Evolutionary conservation across 257 asterid species (phyloP), one percentile per base, ranked within the genome.

Genomic region (Anisodus acutangulus): DNA sequence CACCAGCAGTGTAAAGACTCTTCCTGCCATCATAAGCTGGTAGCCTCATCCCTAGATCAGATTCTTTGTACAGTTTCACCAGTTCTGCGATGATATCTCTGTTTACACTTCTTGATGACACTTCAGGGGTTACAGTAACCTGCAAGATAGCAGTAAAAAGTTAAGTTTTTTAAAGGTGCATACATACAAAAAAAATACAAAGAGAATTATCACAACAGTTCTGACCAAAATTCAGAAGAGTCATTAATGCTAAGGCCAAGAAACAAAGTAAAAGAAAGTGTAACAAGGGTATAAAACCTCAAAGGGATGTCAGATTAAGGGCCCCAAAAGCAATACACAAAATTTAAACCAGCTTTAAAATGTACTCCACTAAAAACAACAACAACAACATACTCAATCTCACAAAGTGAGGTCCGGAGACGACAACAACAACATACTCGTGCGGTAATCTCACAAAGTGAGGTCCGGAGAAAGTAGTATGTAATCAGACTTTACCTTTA

Each of bases 11-110:
- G 91, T 97, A 97, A 37, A 97, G 89, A 88, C 95, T 90, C 89
- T 91, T 97, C 78, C 98, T 88, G 62, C 99, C 99, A 90, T 97
- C 99, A 89, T 94, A 97, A 63, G 98, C 98, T 6, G 99, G 99
- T 66, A 97, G 84, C 90, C 93, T 93, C 97, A 82, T 93, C 85
- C 99, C 98, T 82, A 97, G 74, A 64, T 97, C 98, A 22, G 99
- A 93, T 87, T 94, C 97, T 85, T 84, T 94, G 88, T 97, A 92
- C 89, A 91, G 69, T 86, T 89, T 97, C 84, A 97, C 95, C 47
- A 97, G 95, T 78, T 97, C 97, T 11, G 94, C 98, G 39, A 97
- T 93, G 67, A 97, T 92, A 54, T 94, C 95, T 84, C 99, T 85
- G 91, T 97, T 97, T 54, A 94, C 94, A 9, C 80, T 88, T 87